phyloP scores from a whole-genome alignment of 164 flowering plant species.

The Cinnamomum chago region DNA sequence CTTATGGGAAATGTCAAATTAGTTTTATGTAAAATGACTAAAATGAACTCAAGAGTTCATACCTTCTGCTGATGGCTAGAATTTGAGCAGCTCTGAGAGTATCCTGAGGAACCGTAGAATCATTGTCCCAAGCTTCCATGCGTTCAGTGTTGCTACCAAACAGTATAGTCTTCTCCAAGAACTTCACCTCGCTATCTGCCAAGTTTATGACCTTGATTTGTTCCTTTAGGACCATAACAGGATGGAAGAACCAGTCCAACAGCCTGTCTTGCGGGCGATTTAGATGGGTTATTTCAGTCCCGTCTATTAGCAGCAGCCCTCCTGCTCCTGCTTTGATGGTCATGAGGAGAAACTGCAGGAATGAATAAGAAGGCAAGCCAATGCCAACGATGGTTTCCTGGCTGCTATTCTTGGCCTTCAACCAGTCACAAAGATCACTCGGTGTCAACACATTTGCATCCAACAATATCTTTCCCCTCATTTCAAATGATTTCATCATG shows the following conservation, averaged over 20 bases:
- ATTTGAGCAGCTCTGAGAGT: conserved; percentile 78
- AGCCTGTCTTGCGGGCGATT: conserved; percentile 78
- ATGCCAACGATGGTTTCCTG: conserved; percentile 47
- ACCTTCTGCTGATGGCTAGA: conserved; percentile 89
- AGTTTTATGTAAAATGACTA: too few relatives aligned
- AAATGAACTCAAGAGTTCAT: conserved; percentile 1
- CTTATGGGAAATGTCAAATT: background rate
- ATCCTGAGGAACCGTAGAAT: conserved; percentile 47
- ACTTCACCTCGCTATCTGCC: conserved; percentile 50
- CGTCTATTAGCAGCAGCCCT: conserved; percentile 61
- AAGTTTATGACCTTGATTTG: conserved; percentile 56
- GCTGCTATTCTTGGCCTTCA: conserved; percentile 36
- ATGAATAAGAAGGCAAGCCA: conserved; percentile 66
- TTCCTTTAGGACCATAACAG: conserved; percentile 71
- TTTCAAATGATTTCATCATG: conserved; percentile 50
- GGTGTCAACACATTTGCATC: conserved; percentile 47
- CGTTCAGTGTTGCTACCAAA: conserved; percentile 45
- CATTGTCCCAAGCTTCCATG: conserved; percentile 68
- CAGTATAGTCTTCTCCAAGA: conserved; percentile 59
- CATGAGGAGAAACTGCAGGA: conserved; percentile 42
- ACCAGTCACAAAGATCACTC: conserved; percentile 61
- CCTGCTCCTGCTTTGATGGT: conserved; percentile 65
- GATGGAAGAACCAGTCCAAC: conserved; percentile 85
- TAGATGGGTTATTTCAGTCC: conserved; percentile 51
- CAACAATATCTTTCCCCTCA: conserved; percentile 58